phyloP scores from a whole-genome alignment of 2,329 filamentous ascomycete species.

The Xylariales sp. region DNA sequence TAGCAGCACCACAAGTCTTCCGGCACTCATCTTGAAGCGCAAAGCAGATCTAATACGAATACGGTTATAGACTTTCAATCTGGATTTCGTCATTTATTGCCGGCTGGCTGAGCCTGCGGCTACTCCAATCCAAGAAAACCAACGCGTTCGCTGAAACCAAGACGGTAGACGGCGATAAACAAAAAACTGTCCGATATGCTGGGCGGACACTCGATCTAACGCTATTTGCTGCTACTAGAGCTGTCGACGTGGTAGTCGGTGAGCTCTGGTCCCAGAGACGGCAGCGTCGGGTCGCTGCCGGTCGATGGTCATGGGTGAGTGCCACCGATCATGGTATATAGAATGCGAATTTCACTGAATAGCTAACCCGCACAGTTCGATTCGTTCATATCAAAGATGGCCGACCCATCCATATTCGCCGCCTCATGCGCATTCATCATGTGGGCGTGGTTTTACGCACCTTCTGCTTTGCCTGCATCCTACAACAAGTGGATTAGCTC shows the following conservation, averaged over 20 bases:
- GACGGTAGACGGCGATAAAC: constrained; percentile 46
- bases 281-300: constrained; percentile 56
- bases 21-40: background rate
- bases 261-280: constrained; percentile 70
- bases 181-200: constrained; percentile 55
- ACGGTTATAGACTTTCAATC: constrained; percentile 60
- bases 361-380: constrained; percentile 51
- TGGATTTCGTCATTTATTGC: constrained; percentile 69
- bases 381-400: constrained; percentile 55
- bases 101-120: constrained; percentile 66
- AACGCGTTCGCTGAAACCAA: constrained; percentile 56
- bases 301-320: constrained; percentile 60
- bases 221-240: constrained; percentile 79
- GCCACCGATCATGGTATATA: background rate
- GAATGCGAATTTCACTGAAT: background rate
- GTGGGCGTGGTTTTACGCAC: constrained; percentile 89
- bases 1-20: no score
- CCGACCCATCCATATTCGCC: constrained; percentile 79
- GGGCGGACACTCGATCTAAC: constrained; percentile 85
- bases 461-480: constrained; percentile 74
- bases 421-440: constrained; percentile 80
- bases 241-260: constrained; percentile 76
- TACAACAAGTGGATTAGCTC: constrained; percentile 87
- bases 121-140: constrained; percentile 68
- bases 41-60: constrained; percentile 44